phyloP scores from a whole-genome alignment of 352 stramenopile species.

The Globisporangium paddicum region DNA sequence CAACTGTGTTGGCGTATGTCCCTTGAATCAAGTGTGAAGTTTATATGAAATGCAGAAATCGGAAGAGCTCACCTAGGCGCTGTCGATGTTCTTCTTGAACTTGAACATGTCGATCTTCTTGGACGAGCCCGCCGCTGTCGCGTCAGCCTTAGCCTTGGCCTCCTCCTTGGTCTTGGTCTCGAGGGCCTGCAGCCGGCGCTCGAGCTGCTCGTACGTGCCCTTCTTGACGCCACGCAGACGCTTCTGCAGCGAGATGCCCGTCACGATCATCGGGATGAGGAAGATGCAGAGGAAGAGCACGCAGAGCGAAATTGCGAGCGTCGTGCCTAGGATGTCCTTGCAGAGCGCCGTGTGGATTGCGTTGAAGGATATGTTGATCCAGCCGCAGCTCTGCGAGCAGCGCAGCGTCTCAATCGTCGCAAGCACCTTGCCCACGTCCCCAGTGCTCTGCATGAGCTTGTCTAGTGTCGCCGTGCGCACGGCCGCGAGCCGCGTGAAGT shows the following conservation, averaged over 20 bases:
- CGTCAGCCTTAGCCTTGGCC: constrained; percentile 16
- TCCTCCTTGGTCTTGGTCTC: constrained; percentile 54
- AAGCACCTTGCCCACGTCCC: constrained; percentile 48
- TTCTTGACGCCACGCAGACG: constrained; percentile 70
- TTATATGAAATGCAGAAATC: background rate
- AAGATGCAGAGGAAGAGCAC: constrained; percentile 75
- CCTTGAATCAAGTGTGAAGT: too few species aligned
- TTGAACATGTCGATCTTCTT: constrained; percentile 41
- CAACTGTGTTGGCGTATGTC: too few species aligned
- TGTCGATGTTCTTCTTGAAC: constrained; percentile 39
- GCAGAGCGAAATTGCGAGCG: constrained; percentile 71
- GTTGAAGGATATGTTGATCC: constrained; percentile 82
- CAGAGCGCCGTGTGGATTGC: constrained; percentile 69
- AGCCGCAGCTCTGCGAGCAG: constrained; percentile 73
- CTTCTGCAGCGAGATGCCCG: constrained; percentile 72
- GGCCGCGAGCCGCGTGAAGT: constrained; percentile 41
- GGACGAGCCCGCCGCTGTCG: constrained; percentile 7
- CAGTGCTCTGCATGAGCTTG: constrained; percentile 33
- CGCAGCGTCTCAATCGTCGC: constrained; percentile 53
- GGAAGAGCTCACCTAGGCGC: constrained; percentile 1
- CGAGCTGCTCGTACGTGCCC: constrained; percentile 74
- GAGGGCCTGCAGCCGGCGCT: constrained; percentile 61
- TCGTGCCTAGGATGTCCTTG: constrained; percentile 70
- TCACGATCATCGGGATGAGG: constrained; percentile 68
- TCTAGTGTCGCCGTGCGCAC: constrained; percentile 38